Evolutionary conservation across 2,329 filamentous ascomycete species (phyloP).

Genomic region (Aspergillus piperis): DNA sequence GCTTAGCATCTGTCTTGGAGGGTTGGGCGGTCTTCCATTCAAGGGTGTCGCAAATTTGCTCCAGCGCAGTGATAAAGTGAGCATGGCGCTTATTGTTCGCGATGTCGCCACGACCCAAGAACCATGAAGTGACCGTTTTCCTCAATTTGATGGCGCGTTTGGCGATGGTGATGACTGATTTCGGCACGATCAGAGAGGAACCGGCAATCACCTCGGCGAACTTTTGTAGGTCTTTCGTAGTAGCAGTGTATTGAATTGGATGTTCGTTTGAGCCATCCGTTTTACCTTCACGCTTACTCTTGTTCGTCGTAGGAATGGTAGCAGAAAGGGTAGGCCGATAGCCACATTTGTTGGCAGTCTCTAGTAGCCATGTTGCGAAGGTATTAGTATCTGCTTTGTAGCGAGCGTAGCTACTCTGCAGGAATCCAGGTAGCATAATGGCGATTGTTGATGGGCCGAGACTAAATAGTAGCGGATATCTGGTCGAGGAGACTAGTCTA

Average conservation of each 20-base stretch:
- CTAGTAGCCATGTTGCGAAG: constrained; percentile 33
- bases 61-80: constrained; percentile 29
- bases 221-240: constrained; percentile 27
- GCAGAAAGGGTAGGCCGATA: constrained; percentile 19
- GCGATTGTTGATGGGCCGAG: neutral
- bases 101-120: constrained; percentile 26
- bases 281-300: constrained; percentile 17
- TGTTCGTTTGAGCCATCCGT: constrained; percentile 14
- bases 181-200: constrained; percentile 24
- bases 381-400: constrained; percentile 32
- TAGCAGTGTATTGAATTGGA: constrained; percentile 22
- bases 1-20: constrained; percentile 15
- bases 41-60: constrained; percentile 28
- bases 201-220: constrained; percentile 27
- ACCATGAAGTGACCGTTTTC: constrained; percentile 31
- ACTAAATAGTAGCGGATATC: neutral
- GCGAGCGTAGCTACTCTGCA: constrained; percentile 28
- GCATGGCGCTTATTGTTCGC: constrained; percentile 26
- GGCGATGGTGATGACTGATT: constrained; percentile 24
- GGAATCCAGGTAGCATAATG: constrained; percentile 28
- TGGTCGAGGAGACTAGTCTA: no score
- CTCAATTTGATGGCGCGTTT: constrained; percentile 31
- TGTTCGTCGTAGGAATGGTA: constrained; percentile 10
- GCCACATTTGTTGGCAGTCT: constrained; percentile 29
- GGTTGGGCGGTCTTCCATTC: constrained; percentile 23